These are phyloP conservation scores for Parathielavia appendiculata DNA, from an alignment of 495 filamentous ascomycete genomes.

Conservation along the genomic window DNA sequence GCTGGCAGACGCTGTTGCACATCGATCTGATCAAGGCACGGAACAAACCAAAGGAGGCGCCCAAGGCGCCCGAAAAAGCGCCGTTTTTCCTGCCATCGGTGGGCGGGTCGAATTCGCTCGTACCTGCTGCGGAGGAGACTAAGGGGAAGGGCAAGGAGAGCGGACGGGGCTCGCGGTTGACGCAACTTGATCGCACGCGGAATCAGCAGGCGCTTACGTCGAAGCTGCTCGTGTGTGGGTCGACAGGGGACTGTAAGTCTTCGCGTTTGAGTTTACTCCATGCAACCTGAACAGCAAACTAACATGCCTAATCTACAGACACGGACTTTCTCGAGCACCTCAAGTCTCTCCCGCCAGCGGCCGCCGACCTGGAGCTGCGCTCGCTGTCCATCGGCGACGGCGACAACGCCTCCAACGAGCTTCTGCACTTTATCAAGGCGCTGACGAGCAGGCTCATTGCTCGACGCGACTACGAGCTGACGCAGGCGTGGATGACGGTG, in stretches of 20 bases:
- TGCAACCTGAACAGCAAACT: slow-evolving; percentile 14
- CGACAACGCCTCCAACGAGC: slow-evolving; percentile 41
- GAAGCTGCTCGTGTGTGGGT: slow-evolving; percentile 48
- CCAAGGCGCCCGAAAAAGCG: slow-evolving; percentile 87
- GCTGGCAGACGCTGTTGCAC: slow-evolving; percentile 90
- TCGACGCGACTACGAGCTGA: slow-evolving; percentile 80
- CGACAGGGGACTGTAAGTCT: slow-evolving; percentile 47
- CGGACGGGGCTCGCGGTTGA: slow-evolving; percentile 34
- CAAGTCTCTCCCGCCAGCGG: slow-evolving; percentile 69
- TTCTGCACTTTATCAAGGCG: slow-evolving; percentile 64
- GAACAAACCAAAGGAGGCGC: slow-evolving; percentile 89
- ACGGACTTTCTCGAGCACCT: slow-evolving; percentile 69
- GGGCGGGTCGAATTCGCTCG: slow-evolving; percentile 30
- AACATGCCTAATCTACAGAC: slow-evolving; percentile 23
- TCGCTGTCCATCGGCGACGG: slow-evolving; percentile 54
- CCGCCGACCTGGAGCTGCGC: slow-evolving; percentile 83
- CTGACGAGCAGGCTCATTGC: slow-evolving; percentile 61
- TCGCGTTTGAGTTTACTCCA: neutral
- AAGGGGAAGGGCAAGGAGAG: slow-evolving; percentile 18
- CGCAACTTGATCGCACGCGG: slow-evolving; percentile 36
- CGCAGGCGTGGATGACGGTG: slow-evolving; percentile 94
- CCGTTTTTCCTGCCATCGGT: slow-evolving; percentile 91
- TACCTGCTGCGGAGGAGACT: slow-evolving; percentile 24
- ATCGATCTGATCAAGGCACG: slow-evolving; percentile 85
- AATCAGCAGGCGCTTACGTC: slow-evolving; percentile 54